Evolutionary conservation across 306 rosid species (phyloP).

Genomic region (Lathyrus oleraceus): DNA sequence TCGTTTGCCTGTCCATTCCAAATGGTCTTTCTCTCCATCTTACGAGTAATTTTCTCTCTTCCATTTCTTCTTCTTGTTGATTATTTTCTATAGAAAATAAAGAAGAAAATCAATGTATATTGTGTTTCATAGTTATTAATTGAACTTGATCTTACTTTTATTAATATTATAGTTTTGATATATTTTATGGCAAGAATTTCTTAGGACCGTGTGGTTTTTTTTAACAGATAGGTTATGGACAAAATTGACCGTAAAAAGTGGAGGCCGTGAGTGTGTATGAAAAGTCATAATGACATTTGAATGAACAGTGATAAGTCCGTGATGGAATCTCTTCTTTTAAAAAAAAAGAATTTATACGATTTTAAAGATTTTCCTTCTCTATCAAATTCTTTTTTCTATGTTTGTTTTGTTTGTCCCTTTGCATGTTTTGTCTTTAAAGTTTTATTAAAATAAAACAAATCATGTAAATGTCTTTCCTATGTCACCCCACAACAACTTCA

Average conservation of each 20-base stretch:
- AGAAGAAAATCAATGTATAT: not conserved
- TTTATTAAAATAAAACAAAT: too few relatives aligned
- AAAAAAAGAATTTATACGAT: not conserved
- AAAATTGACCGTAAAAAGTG: slow-evolving; percentile 37
- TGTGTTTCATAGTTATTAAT: not conserved
- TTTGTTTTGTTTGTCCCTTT: slow-evolving; percentile 31
- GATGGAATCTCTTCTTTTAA: slow-evolving; percentile 45
- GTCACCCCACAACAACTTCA: too few relatives aligned
- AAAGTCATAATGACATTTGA: slow-evolving; percentile 42
- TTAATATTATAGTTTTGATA: not conserved
- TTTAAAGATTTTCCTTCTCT: not conserved
- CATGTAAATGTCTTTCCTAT: too few relatives aligned
- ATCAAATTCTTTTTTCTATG: slow-evolving; percentile 1
- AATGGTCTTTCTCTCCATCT: slow-evolving; percentile 78
- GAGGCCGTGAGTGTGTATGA: slow-evolving; percentile 39
- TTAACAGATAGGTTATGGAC: slow-evolving; percentile 20
- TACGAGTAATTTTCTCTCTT: slow-evolving; percentile 55
- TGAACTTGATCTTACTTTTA: too few relatives aligned
- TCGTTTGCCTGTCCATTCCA: slow-evolving; percentile 62
- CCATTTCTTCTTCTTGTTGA: not conserved
- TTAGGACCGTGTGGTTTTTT: not conserved
- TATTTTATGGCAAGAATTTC: too few relatives aligned
- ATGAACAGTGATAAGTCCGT: slow-evolving; percentile 76
- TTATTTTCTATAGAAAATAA: not conserved
- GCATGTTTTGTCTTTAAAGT: not conserved